Evolutionary conservation across 139 green algal species (phyloP).

Genomic region (Haematococcus sp.): DNA sequence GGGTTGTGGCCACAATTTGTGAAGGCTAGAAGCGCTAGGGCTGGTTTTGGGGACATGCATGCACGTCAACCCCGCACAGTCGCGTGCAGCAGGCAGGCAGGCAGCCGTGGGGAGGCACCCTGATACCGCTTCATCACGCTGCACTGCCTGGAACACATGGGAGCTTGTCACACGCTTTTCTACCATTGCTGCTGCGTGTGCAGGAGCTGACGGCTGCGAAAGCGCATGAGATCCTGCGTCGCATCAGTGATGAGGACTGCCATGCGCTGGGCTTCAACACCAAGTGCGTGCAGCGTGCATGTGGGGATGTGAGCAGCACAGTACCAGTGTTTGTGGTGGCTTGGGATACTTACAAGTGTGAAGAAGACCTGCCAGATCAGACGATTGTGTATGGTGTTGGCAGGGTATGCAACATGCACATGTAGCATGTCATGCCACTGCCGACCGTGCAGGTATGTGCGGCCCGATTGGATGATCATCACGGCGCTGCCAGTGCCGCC

Average conservation of each 20-base stretch:
- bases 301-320: too few relatives aligned
- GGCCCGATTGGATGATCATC: slow-evolving; percentile 95
- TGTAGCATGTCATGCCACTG: too few relatives aligned
- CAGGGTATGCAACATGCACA: too few relatives aligned
- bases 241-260: slow-evolving; percentile 92
- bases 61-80: neutral
- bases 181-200: neutral
- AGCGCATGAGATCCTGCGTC: slow-evolving; percentile 86
- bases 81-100: neutral
- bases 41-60: neutral
- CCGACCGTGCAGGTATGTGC: slow-evolving; percentile 37
- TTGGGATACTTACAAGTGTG: too few relatives aligned
- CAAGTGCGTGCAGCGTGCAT: slow-evolving; percentile 5
- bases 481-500: slow-evolving; percentile 93
- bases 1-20: too few relatives aligned
- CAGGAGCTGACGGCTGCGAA: slow-evolving; percentile 84
- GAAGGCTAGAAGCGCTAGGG: neutral
- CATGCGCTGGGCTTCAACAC: slow-evolving; percentile 85
- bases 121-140: neutral
- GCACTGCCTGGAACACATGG: neutral
- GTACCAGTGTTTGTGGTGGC: too few relatives aligned
- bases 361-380: too few relatives aligned
- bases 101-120: neutral
- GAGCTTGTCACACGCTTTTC: too few relatives aligned
- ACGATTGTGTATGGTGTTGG: too few relatives aligned